Evolutionary conservation across 495 filamentous ascomycete species (phyloP), one percentile per base, ranked within the genome.

Genomic region (Lichina pygmaea): DNA sequence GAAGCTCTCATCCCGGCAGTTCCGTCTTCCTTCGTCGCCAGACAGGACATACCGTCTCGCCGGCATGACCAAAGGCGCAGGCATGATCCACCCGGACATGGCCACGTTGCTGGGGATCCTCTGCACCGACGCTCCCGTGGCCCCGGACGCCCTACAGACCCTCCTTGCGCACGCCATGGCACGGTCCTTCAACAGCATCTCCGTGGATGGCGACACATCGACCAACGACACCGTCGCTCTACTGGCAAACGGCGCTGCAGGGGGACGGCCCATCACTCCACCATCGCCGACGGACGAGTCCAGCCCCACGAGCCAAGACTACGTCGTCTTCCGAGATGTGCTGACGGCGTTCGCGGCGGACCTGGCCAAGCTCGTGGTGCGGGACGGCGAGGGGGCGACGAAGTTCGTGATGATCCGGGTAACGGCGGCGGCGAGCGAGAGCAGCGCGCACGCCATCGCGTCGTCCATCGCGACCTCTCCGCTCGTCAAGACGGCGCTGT

Each of bases 61-160:
- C 30, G 89, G 89, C 43, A 93, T 93, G 73, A 93, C 91, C 49
- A 99, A 99, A 62, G 89, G 89, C 41, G 91, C 89, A 11, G 89
- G 89, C 53, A 99, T 99, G 89, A 99, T 99, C 57, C 86, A 94
- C 60, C 89, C 89, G 16, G 94, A 99, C 65, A 93, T 97, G 86
- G 89, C 85, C 40, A 99, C 89, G 0, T 71, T 99, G 37, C 73
- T 99, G 32, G 86, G 81, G 42, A 81, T 95, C 46, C 71, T 95
- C 54, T 86, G 82, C 56, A 99, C 89, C 31, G 89, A 99, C 53
- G 91, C 78, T 0, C 78, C 84, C 11, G 75, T 95, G 54, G 67
- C 71, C 7, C 65, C 81, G 8, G 54, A 62, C 12, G 67, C 74
- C 9, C 73, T 95, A 16, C 70, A 74, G 46, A 57, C 63, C 0